Evolutionary conservation across 768 basidiomycete species (phyloP).

Genomic region (Russula ochroleuca): DNA sequence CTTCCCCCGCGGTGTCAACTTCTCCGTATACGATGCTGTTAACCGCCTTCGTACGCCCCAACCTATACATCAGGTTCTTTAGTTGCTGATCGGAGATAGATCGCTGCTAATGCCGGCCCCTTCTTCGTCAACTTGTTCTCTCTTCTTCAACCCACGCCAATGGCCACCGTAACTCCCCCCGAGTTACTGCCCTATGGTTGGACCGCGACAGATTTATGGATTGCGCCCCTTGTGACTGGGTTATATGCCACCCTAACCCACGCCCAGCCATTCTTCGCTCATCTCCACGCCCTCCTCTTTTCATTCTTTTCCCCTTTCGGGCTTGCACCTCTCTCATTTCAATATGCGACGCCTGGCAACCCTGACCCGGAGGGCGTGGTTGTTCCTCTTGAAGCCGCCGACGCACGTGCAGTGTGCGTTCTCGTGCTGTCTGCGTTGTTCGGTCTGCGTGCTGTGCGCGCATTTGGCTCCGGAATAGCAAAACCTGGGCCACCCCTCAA

Average conservation of each 20-base stretch:
- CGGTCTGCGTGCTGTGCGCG: slow-evolving; percentile 18
- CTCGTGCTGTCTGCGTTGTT: slow-evolving; percentile 20
- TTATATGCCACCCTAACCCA: slow-evolving; percentile 81
- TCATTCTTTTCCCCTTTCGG: slow-evolving; percentile 24
- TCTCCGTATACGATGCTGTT: slow-evolving; percentile 26
- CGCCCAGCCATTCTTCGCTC: slow-evolving; percentile 67
- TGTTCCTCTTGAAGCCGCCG: slow-evolving; percentile 15
- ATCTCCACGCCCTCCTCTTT: slow-evolving; percentile 22
- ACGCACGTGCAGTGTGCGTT: slow-evolving; percentile 25
- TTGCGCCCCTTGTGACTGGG: slow-evolving; percentile 70
- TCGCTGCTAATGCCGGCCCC: slow-evolving; percentile 52
- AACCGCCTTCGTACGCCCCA: slow-evolving; percentile 23
- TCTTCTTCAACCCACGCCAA: slow-evolving; percentile 65
- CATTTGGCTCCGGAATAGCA: neutral
- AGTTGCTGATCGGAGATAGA: slow-evolving; percentile 17
- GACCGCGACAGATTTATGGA: slow-evolving; percentile 82
- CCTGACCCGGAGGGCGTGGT: slow-evolving; percentile 5
- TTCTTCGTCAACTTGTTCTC: slow-evolving; percentile 72
- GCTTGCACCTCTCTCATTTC: slow-evolving; percentile 10
- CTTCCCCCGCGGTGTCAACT: slow-evolving; percentile 19
- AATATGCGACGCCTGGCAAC: neutral
- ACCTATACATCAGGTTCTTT: neutral
- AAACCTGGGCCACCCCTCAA: slow-evolving; percentile 2
- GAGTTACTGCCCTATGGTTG: slow-evolving; percentile 82
- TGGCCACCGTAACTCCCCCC: slow-evolving; percentile 68